phyloP scores from a whole-genome alignment of 2,329 filamentous ascomycete species.

The Ophiognomonia clavigignenti-juglandacearum region DNA sequence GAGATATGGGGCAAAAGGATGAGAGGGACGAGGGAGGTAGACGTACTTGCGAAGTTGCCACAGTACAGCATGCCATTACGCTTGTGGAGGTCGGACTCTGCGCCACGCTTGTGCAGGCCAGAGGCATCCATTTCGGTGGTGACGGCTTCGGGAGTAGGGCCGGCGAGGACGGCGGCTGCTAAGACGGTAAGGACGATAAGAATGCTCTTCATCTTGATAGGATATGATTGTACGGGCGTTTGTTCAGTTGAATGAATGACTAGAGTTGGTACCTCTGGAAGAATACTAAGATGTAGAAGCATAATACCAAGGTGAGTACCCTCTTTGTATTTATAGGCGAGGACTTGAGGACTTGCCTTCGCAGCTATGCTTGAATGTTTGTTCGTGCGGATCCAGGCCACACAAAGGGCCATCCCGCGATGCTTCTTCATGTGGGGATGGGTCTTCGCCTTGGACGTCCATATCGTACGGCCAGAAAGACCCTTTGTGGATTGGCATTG shows the following conservation, averaged over 20 bases:
- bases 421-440: no score
- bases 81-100: not conserved
- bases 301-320: not conserved
- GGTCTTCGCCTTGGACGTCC: no score
- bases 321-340: not conserved
- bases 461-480: no score
- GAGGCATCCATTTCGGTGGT: not conserved
- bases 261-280: not conserved
- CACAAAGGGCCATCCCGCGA: no score
- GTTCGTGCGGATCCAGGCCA: no score
- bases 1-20: no score
- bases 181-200: not conserved
- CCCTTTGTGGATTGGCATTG: no score
- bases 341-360: not conserved
- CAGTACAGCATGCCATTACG: constrained; percentile 3
- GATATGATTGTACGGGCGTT: not conserved
- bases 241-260: not conserved
- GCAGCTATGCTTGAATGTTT: no score
- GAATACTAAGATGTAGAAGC: not conserved
- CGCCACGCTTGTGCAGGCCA: not conserved
- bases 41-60: constrained; percentile 1
- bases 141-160: not conserved
- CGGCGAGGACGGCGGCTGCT: not conserved
- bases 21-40: no score
- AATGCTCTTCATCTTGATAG: not conserved